Percentiles rank a stretch among this genome's conserved stretches.
Conservation (phyloP, 768 basidiomycete genomes). For the Strobilomyces dryophilus region DNA sequence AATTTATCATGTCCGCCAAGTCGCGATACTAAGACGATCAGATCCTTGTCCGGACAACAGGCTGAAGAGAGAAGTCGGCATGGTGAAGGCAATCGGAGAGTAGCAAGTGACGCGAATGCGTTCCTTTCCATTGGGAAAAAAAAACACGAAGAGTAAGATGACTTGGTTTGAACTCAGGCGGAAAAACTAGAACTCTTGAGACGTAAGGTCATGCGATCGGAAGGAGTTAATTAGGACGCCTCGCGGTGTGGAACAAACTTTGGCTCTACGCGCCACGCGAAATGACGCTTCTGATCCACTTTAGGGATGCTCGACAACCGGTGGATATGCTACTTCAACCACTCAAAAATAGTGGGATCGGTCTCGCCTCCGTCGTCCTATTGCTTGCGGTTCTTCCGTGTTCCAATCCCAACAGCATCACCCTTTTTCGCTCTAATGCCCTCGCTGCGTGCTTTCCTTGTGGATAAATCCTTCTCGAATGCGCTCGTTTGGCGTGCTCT, state of each 20-base stretch:
- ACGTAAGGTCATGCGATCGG: constrained; percentile 12
- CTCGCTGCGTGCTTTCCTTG: constrained; percentile 42
- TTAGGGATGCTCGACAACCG: constrained; percentile 1
- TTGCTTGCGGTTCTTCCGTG: constrained; percentile 42
- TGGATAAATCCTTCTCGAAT: constrained; percentile 61
- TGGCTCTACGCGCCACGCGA: constrained; percentile 26
- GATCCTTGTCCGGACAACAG: constrained; percentile 85
- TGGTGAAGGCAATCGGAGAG: constrained; percentile 50
- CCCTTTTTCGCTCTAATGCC: constrained; percentile 64
- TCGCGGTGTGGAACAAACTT: constrained; percentile 13
- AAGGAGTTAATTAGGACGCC: constrained; percentile 20
- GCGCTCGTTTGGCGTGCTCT: constrained; percentile 32
- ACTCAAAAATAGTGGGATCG: not conserved
- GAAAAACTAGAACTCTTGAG: constrained; percentile 4
- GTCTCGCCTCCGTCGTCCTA: constrained; percentile 3
- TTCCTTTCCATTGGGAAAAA: constrained; percentile 35
- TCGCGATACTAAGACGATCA: constrained; percentile 63
- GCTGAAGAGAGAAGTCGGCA: constrained; percentile 58
- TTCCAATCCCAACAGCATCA: constrained; percentile 51
- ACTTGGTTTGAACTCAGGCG: constrained; percentile 1
- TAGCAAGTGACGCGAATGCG: constrained; percentile 53
- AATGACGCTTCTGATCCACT: constrained; percentile 21
- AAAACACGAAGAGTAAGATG: not conserved
- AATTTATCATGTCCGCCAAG: constrained; percentile 65
- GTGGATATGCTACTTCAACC: not conserved